Evolutionary conservation across 2,329 filamentous ascomycete genomes (phyloP).

Genomic region (Epichloe bromicola): DNA sequence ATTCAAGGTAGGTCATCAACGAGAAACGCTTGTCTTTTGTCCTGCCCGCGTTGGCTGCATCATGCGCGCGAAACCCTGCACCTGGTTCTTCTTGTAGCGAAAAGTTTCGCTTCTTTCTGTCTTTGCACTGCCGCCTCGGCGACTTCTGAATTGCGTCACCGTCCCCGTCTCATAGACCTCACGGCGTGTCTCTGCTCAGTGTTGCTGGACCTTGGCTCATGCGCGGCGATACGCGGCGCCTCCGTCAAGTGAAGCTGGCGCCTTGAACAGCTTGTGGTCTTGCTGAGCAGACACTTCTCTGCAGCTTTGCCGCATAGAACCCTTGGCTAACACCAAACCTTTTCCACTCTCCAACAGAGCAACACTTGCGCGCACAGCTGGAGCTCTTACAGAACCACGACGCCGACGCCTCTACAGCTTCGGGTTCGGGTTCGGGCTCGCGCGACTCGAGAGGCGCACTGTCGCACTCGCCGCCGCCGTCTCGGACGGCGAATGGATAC

Average conservation of each 20-base stretch:
- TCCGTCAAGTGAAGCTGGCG: not conserved
- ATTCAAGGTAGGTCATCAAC: conserved; percentile 10
- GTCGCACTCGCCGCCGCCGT: conserved; percentile 15
- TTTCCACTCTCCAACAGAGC: conserved; percentile 17
- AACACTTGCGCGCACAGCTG: conserved; percentile 30
- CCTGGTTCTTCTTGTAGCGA: not conserved
- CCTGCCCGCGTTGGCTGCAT: not conserved
- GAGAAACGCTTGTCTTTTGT: conserved; percentile 5
- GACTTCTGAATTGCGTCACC: not conserved
- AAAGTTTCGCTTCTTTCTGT: not conserved
- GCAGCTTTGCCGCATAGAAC: not conserved
- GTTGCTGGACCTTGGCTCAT: not conserved
- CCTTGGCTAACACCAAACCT: conserved; percentile 11
- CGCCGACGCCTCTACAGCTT: conserved; percentile 18
- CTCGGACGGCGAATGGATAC: conserved; percentile 32
- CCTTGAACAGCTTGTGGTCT: not conserved
- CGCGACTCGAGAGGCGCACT: conserved; percentile 18
- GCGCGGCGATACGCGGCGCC: not conserved
- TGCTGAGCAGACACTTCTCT: not conserved
- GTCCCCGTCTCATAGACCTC: not conserved
- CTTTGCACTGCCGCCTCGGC: not conserved
- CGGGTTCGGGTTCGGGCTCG: conserved; percentile 1
- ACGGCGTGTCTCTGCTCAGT: not conserved
- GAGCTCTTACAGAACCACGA: conserved; percentile 30
- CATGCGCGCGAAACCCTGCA: not conserved